Base-by-base conservation (phyloP, 2,329 filamentous ascomycete species). In the Myriosclerotinia scirpicola region DNA sequence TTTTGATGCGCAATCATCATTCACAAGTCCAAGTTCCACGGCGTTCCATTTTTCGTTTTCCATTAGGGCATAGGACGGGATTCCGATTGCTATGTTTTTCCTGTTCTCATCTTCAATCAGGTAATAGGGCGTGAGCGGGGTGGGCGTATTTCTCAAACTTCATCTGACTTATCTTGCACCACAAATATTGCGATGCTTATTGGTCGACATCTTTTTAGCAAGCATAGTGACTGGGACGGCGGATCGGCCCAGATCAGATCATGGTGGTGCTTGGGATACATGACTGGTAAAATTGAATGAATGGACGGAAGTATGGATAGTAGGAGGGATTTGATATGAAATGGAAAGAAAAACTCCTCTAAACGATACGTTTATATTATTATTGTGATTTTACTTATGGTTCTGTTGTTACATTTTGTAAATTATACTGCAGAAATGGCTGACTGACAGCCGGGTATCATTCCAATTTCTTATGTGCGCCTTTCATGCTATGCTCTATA, bases 1-100 rank as follows among this genome's bases (percentile, higher is more conserved):
- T 58, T 34, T 58, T 58, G 8, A 44, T 30, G 40, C 40, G 7
- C 22, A 44, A 17, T 61, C 44, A 40, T 40, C n/a, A 38, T 40
- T 40, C 14, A 50, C 46, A 61, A 50, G 9, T 40, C 58, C 30
- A 61, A 61, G n/a, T 61, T 50, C 2, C n/a, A 61, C n/a, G 58
- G 58, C 58, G 58, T 61, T 61, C 58, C n/a, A 61, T 50, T 61
- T 61, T 52, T 52, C 22, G 7, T 52, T 52, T 50, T 60, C 26
- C 22, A 50, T 50, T 50, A 36, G 44, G 30, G 58, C 58, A 61
- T 26, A 61, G 58, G 58, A 61, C 50, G 58, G 58, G 34, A 60
- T 50, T 60, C n/a, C 42, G 7, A 38, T 48, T 61, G 58, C 58
- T 50, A 50, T 22, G 30, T 60, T 48, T 22, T 50, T 42, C 17